These are phyloP conservation scores for Salix suchowensis DNA, from an alignment of 345 rosid species.

Conservation along the genomic window DNA sequence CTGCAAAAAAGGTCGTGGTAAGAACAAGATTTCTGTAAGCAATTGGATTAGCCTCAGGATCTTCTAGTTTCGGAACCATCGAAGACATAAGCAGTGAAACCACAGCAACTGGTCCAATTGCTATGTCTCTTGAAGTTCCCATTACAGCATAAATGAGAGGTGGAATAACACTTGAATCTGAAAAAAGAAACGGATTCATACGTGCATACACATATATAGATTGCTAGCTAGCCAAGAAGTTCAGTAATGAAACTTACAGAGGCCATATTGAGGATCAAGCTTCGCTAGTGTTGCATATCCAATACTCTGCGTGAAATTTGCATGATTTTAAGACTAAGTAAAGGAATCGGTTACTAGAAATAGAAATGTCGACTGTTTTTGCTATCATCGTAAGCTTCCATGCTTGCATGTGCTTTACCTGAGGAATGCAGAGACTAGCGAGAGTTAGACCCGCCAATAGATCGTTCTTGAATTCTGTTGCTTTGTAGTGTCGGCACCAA, in stretches of 20 bases:
- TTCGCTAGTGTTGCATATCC: conserved; percentile 92
- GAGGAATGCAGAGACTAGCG: conserved; percentile 97
- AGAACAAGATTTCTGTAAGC: conserved; percentile 63
- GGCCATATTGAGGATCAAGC: conserved; percentile 93
- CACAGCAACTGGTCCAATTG: conserved; percentile 91
- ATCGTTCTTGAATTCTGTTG: conserved; percentile 60
- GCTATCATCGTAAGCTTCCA: background rate
- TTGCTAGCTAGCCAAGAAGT: background rate
- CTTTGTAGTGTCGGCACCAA: conserved; percentile 59
- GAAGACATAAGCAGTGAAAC: conserved; percentile 80
- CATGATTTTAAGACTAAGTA: background rate
- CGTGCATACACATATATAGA: background rate
- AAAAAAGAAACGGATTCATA: background rate
- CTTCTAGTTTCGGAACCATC: conserved; percentile 56
- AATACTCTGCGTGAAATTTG: conserved; percentile 49
- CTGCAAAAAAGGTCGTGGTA: conserved; percentile 78
- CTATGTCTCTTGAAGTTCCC: conserved; percentile 94
- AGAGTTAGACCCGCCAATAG: conserved; percentile 85
- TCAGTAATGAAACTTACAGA: conserved; percentile 51
- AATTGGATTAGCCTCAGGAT: conserved; percentile 58
- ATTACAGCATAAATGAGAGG: conserved; percentile 79
- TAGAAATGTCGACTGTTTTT: background rate
- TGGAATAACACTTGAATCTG: conserved; percentile 85
- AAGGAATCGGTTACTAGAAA: background rate
- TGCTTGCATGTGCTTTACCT: conserved; percentile 35